Evolutionary conservation across 2,329 filamentous ascomycete genomes (phyloP).

Genomic region (Exophiala alcalophila): DNA sequence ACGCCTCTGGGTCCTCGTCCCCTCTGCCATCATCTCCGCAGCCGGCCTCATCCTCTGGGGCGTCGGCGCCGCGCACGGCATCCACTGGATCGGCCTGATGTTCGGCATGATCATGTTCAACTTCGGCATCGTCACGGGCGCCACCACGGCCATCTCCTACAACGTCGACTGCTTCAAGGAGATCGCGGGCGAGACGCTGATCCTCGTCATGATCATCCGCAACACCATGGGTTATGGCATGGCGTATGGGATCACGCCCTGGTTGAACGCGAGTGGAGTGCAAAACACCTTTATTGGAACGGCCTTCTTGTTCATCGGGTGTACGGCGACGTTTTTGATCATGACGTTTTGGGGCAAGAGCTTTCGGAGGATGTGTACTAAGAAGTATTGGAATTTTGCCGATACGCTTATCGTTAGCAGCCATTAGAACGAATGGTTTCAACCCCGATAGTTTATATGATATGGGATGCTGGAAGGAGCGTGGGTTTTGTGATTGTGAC

Average conservation of each 20-base stretch:
- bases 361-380: constrained; percentile 13
- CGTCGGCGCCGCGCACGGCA: constrained; percentile 48
- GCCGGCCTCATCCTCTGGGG: constrained; percentile 51
- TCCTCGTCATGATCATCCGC: constrained; percentile 50
- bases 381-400: constrained; percentile 15
- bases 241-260: constrained; percentile 20
- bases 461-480: too few species aligned
- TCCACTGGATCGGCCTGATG: constrained; percentile 51
- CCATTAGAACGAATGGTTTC: too few species aligned
- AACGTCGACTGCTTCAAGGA: constrained; percentile 51
- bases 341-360: constrained; percentile 20
- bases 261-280: constrained; percentile 13
- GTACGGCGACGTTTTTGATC: constrained; percentile 18
- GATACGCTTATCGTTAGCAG: constrained; percentile 17
- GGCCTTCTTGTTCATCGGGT: constrained; percentile 15
- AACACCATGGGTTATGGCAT: constrained; percentile 39
- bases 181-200: constrained; percentile 49
- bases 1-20: constrained; percentile 28
- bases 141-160: constrained; percentile 46
- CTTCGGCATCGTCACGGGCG: constrained; percentile 40
- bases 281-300: constrained; percentile 15
- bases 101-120: constrained; percentile 37
- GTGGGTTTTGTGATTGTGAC: too few species aligned
- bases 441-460: too few species aligned
- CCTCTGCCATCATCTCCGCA: constrained; percentile 44